Base-by-base conservation (phyloP, 2,329 filamentous ascomycete species). In the Nothopassalora personata region DNA sequence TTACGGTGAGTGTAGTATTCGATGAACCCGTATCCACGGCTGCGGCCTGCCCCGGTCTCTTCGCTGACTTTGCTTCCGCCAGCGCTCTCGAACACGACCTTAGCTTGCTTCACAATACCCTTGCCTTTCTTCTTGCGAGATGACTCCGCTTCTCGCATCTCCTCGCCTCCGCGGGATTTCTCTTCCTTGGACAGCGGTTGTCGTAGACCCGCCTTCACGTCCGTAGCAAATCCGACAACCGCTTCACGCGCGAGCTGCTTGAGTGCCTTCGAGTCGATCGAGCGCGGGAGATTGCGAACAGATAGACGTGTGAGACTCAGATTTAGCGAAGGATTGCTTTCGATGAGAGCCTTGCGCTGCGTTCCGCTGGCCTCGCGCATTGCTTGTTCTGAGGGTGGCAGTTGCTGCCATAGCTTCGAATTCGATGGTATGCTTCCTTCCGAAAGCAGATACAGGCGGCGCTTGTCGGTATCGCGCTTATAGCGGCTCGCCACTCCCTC, bases 1-100 rank as follows among this genome's bases (percentile, higher is more conserved):
- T 88, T 93, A 53, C 94, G 88, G 71, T 99, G 94, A 31, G 90
- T 94, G 64, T 86, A 89, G 76, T 97, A 99, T 77, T 99, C 94
- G 66, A 99, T 89, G 78, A 99, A 99, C 11, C 95, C 94, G 73
- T 99, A 99, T 5, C 94, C 94, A 72, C 93, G 85, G 72, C 89
- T 94, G 71, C 89, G 84, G 50, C 92, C 92, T 6, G 86, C 91
- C 7, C 89, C 91, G 53, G 80, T 85, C 47, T 83, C 81, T 75
- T 96, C 91, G 8, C 82, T 76, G 13, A 96, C 85, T 77, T 97
- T 97, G 69, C 85, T 85, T 49, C 94, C 94, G 67, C 94, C 86
- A 36, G 84, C 83, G 57, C 88, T 89, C 77, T 99, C 94, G 70
- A 94, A 97, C 39, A 97, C 89, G 56, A 99, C 84, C 80, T 97